Conservation (phyloP, 176 grass and related monocot genomes). For the Zoysia pacifica region DNA sequence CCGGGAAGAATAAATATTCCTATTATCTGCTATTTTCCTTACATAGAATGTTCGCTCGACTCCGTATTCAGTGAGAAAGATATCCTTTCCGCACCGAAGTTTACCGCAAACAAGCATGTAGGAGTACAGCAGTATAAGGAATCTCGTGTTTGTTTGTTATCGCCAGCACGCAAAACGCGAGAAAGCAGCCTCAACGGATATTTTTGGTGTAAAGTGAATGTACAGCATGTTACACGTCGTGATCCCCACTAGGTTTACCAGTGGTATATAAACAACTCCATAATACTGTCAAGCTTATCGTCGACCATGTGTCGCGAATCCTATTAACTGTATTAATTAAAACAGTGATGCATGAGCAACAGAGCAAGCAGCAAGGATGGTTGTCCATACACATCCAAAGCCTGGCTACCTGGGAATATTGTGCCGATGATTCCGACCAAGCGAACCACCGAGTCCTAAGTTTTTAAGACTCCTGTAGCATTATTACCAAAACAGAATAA, state of each 20-base stretch:
- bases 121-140: too few relatives aligned
- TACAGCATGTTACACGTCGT: slow-evolving; percentile 9
- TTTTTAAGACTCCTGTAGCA: neutral
- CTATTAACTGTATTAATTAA: neutral
- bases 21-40: neutral
- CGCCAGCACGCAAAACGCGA: neutral
- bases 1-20: too few relatives aligned
- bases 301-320: slow-evolving; percentile 13
- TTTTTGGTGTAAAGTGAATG: slow-evolving; percentile 15
- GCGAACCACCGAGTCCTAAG: neutral
- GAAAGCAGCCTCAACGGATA: neutral
- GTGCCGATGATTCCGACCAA: neutral
- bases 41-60: neutral
- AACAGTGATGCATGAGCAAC: slow-evolving; percentile 1
- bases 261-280: slow-evolving; percentile 7
- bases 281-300: slow-evolving; percentile 5
- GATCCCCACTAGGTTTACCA: slow-evolving; percentile 15
- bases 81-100: neutral
- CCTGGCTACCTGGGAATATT: slow-evolving; percentile 2
- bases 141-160: neutral
- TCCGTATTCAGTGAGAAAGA: neutral
- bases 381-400: neutral
- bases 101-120: neutral
- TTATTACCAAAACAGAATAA: neutral
- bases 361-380: too few relatives aligned